Conservation (phyloP, 2,329 filamentous ascomycete genomes). For the Penicillium verrucosum region DNA sequence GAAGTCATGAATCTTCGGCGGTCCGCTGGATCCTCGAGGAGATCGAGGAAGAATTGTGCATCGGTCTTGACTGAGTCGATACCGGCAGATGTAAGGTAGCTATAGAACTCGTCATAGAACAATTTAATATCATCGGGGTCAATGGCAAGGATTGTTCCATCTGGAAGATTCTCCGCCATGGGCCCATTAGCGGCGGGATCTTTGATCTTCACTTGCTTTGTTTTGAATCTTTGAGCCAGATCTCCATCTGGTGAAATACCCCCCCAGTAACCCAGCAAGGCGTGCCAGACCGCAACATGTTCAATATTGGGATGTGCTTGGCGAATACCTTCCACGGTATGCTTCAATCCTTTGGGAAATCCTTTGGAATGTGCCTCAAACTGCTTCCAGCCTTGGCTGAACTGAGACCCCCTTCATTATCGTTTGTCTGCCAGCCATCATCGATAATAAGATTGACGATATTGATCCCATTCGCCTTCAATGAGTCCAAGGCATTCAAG, state of each 20-base stretch:
- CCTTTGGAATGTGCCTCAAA: constrained; percentile 80
- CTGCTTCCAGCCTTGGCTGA: constrained; percentile 62
- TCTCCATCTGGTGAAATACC: constrained; percentile 73
- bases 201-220: constrained; percentile 56
- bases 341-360: constrained; percentile 77
- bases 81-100: constrained; percentile 69
- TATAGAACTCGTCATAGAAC: constrained; percentile 91
- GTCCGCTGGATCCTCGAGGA: constrained; percentile 63
- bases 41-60: constrained; percentile 84
- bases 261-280: constrained; percentile 84
- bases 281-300: constrained; percentile 93
- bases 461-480: constrained; percentile 70
- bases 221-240: constrained; percentile 76
- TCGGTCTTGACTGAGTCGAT: constrained; percentile 91
- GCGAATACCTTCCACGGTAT: constrained; percentile 67
- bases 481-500: constrained; percentile 66
- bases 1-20: constrained; percentile 68
- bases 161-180: constrained; percentile 24
- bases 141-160: constrained; percentile 65
- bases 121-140: constrained; percentile 68
- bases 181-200: constrained; percentile 52
- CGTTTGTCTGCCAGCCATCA: constrained; percentile 89
- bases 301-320: constrained; percentile 67
- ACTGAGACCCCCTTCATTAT: constrained; percentile 54
- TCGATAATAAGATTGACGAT: constrained; percentile 89